Base-by-base conservation (phyloP, 805 yeast genomes). In the Wickerhamiella spandovensis region DNA sequence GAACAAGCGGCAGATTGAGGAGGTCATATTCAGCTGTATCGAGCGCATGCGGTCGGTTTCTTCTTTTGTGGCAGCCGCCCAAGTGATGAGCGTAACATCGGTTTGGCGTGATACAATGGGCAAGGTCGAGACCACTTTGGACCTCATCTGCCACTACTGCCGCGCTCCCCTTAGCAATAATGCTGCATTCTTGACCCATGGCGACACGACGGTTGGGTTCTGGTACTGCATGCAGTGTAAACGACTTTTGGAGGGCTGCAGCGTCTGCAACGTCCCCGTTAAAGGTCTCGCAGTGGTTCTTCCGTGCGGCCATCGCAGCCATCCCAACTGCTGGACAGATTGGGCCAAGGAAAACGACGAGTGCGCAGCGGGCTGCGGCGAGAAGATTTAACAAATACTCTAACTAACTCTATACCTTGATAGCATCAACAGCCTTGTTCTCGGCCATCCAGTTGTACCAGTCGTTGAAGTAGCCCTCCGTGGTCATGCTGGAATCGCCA, bases 231-330 rank as follows among this genome's bases (percentile, higher is more conserved):
- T 79, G 48, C 72, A 71, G 21, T 89, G 97, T 63, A 67, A 72
- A 10, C 69, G 66, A 47, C 68, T 69, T 15, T 79, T 78, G 53
- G 81, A 78, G 52, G 74, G 79, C n/a, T 89, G 97, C 64, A 72
- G 81, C 24, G 76, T 81, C 53, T 89, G 97, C 64, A 74, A 81
- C 54, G 82, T 76, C 60, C 86, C 95, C 0, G 71, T 89, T 58
- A 77, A 76, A 56, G 94, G 94, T 0, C 69, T 84, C 50, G 75
- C 84, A 15, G 74, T 69, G 53, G 67, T 71, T 53, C 63, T 83
- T 47, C 74, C 70, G 23, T 90, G 97, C 69, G 97, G 96, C 0
- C 97, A 90, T 64, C 72, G 79, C 51, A 88, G 90, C 1, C 97
- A 90, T 66, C 78, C 78, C 60, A 81, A 79, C 2, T 90, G 97